phyloP scores from a whole-genome alignment of 2,329 filamentous ascomycete genomes.

The Xylaria sp. region DNA sequence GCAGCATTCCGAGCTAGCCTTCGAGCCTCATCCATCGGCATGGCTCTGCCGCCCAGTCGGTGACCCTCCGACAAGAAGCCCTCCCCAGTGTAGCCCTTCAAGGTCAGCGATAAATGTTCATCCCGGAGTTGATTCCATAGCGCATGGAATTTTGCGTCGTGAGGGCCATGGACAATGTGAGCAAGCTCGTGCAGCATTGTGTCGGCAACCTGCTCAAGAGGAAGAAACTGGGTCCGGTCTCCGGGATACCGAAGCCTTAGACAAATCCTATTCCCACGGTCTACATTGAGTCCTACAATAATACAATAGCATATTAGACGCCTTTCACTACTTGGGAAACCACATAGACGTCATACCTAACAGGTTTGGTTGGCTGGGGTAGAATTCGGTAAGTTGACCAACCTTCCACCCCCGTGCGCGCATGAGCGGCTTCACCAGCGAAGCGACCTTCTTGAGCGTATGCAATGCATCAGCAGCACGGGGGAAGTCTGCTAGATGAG shows the following conservation, averaged over 20 bases:
- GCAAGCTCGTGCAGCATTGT: slow-evolving; percentile 94
- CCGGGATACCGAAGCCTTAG: slow-evolving; percentile 81
- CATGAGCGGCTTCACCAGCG: slow-evolving; percentile 95
- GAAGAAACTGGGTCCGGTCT: slow-evolving; percentile 80
- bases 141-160: slow-evolving; percentile 83
- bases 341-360: slow-evolving; percentile 62
- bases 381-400: slow-evolving; percentile 83
- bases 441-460: slow-evolving; percentile 81
- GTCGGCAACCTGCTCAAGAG: slow-evolving; percentile 82
- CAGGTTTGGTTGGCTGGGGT: slow-evolving; percentile 77
- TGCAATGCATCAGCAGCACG: slow-evolving; percentile 63
- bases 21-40: slow-evolving; percentile 78
- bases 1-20: slow-evolving; percentile 78
- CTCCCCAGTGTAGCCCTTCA: slow-evolving; percentile 91
- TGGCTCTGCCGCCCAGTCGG: slow-evolving; percentile 72
- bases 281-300: slow-evolving; percentile 76
- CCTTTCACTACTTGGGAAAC: too few species aligned
- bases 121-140: slow-evolving; percentile 91
- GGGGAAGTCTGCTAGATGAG: slow-evolving; percentile 59
- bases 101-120: slow-evolving; percentile 78
- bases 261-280: slow-evolving; percentile 80
- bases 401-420: slow-evolving; percentile 84
- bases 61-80: slow-evolving; percentile 83
- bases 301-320: slow-evolving; percentile 42
- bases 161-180: slow-evolving; percentile 87